A percentile compares a stretch with the other conserved stretches of the same genome.
These are phyloP conservation scores for Xylaria sp. DNA, from an alignment of 2,329 filamentous ascomycete species.

Conservation along the genomic window DNA sequence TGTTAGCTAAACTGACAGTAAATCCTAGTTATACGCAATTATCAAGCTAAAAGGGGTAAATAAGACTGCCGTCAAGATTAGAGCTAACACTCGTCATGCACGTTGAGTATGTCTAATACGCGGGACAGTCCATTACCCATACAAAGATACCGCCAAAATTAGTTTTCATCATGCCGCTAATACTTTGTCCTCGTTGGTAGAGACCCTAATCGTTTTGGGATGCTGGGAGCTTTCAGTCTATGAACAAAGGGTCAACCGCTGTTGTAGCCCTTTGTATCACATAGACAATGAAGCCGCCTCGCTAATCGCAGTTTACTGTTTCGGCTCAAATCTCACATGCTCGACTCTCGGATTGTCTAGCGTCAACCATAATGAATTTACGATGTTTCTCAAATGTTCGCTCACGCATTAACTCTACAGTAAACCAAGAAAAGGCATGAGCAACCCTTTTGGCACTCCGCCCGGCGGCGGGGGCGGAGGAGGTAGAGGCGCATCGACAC, in stretches of 20 bases:
- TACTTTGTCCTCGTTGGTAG: not conserved
- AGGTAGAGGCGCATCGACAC: slow-evolving; percentile 1
- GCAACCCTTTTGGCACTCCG: not conserved
- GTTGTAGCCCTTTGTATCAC: not conserved
- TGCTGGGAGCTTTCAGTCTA: not conserved
- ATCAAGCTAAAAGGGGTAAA: not conserved
- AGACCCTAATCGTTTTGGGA: not conserved
- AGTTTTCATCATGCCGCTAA: not conserved
- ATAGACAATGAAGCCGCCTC: not conserved
- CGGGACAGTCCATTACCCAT: not conserved
- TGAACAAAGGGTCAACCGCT: not conserved
- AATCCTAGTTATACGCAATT: not conserved
- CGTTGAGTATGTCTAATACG: not conserved
- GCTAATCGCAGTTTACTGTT: not conserved
- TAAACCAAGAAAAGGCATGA: not conserved
- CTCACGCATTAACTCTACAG: not conserved
- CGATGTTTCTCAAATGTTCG: not conserved
- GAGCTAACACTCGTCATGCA: not conserved
- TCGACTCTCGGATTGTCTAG: not conserved
- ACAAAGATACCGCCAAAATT: not conserved
- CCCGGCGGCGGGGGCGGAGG: not conserved
- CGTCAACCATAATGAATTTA: not conserved
- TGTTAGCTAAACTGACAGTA: not conserved
- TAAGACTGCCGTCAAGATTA: not conserved
- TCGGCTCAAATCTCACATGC: not conserved